phyloP scores from a whole-genome alignment of 1,284 basidiomycete species.

The Puccinia brachypodii region DNA sequence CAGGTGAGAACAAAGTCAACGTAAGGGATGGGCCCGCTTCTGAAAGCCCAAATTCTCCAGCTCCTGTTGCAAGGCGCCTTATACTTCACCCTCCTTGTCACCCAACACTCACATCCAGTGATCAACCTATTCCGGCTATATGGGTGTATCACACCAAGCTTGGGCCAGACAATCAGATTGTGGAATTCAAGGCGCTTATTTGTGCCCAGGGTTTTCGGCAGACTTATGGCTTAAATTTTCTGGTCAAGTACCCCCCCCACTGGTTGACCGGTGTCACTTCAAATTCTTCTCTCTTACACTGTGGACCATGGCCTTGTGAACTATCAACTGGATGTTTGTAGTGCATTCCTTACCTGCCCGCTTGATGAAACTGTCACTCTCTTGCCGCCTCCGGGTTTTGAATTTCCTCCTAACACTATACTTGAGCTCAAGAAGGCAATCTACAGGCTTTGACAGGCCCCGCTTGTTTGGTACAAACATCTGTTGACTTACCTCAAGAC shows the following conservation, averaged over 20 bases:
- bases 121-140: background rate
- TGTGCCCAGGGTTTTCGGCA: background rate
- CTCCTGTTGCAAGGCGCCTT: no score
- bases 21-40: no score
- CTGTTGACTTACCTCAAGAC: background rate
- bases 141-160: background rate
- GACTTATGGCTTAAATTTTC: background rate
- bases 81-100: no score
- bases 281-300: background rate
- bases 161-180: background rate
- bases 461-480: background rate
- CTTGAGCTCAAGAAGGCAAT: conserved; percentile 1
- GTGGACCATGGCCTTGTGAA: no score
- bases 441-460: background rate
- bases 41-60: no score
- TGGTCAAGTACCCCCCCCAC: background rate
- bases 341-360: background rate
- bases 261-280: background rate
- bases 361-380: background rate
- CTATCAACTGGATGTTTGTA: background rate
- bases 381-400: background rate
- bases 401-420: background rate
- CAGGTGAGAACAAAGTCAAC: no score
- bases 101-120: no score
- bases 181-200: background rate